Conservation (phyloP, 202 grass and related monocot species). For the Brachypodium distachyon region DNA sequence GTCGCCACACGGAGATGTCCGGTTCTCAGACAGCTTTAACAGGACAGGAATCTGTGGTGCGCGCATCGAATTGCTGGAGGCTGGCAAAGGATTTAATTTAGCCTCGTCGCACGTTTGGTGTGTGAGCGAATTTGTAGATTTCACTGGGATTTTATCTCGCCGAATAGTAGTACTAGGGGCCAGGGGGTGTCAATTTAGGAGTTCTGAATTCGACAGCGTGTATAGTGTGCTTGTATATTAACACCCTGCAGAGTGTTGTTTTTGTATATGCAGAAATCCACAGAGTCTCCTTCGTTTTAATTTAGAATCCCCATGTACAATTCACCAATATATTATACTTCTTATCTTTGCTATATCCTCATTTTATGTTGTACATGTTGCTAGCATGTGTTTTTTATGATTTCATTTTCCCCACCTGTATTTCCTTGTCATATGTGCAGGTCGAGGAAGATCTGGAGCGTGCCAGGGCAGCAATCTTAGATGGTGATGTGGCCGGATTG, state of each 20-base stretch:
- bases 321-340: neutral
- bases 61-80: neutral
- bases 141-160: neutral
- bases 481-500: constrained; percentile 64
- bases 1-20: neutral
- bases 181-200: neutral
- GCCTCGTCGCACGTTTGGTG: neutral
- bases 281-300: neutral
- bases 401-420: neutral
- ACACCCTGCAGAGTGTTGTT: neutral
- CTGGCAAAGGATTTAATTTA: neutral
- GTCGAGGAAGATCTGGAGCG: constrained; percentile 84
- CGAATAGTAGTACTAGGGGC: neutral
- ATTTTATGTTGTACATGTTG: neutral
- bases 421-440: constrained; percentile 24
- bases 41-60: neutral
- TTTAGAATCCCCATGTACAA: neutral
- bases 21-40: neutral
- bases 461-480: constrained; percentile 53
- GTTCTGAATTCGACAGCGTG: neutral
- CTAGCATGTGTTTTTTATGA: neutral
- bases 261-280: neutral
- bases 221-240: neutral
- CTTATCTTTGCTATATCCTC: neutral
- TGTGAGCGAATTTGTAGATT: neutral